Base-by-base conservation (phyloP, 2,329 filamentous ascomycete genomes). In the Cladorrhinum sp. region DNA sequence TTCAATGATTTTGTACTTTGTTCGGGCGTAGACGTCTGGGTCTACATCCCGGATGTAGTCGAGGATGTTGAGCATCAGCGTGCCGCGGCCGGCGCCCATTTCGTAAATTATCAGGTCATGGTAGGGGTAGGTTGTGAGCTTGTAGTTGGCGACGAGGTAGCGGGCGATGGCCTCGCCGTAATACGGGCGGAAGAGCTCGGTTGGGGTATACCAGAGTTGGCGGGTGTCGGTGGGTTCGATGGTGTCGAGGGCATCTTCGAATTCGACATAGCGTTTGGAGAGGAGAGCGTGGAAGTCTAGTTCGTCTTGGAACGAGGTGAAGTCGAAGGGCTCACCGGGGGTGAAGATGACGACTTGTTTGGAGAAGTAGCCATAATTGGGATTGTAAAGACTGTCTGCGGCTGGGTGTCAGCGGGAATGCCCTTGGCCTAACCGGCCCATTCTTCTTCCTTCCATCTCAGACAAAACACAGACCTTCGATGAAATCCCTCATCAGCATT, bases 71-170 rank as follows among this genome's bases (percentile, higher is more conserved):
- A 95, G 83, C 95, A 99, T 99, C 72, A 99, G 84, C 0, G 96
- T 99, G 64, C 95, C 95, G 70, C 96, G 94, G 69, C 95, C 95
- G 42, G 95, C 95, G 57, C 95, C 95, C 90, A 99, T 96, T 75
- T 99, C 95, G 82, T 97, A 99, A 74, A 99, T 96, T 69, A 96
- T 91, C 57, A 99, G 84, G 76, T 99, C 95, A 76, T 97, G 88
- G 79, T 98, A 97, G 2, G 95, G 95, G 73, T 95, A 98, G 59
- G 92, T 86, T 50, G 91, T 91, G 73, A 97, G 86, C 73, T 95
- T 92, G 82, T 99, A 99, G 79, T 99, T 97, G 67, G 91, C 88
- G 67, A 98, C 88, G 50, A 99, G 85, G 74, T 98, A 97, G 20
- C 94, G 88, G n/a, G 94, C 95, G 67, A 99, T 91, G 33, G 95